phyloP scores from a whole-genome alignment of 257 asterid species.

The Sherardia arvensis region DNA sequence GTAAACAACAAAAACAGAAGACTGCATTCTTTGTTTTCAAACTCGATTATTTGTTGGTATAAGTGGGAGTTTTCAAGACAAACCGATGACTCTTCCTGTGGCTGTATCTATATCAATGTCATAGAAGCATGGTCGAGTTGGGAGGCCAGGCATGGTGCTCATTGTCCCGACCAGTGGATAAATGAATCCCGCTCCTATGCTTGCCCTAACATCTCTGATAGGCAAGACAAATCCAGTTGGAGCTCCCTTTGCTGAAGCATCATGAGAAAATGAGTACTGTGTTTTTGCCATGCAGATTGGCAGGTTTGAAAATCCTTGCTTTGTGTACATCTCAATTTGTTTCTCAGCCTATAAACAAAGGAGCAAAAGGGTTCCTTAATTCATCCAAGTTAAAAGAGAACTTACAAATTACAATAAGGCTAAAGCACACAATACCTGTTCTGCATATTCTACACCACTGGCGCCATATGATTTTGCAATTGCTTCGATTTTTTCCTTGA shows the following conservation, averaged over 20 bases:
- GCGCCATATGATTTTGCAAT: slow-evolving; percentile 74
- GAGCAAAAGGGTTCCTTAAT: background rate
- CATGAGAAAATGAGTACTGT: slow-evolving; percentile 86
- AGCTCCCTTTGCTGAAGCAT: slow-evolving; percentile 78
- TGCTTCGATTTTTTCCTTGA: slow-evolving; percentile 89
- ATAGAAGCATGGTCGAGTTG: slow-evolving; percentile 95
- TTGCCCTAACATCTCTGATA: slow-evolving; percentile 80
- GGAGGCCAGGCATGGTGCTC: slow-evolving; percentile 99
- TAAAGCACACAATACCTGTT: slow-evolving; percentile 46
- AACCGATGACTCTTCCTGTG: slow-evolving; percentile 82
- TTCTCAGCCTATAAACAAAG: slow-evolving; percentile 11
- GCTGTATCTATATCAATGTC: slow-evolving; percentile 80
- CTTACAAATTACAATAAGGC: background rate
- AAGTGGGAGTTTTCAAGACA: slow-evolving; percentile 42
- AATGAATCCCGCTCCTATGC: slow-evolving; percentile 96
- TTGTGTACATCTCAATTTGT: background rate
- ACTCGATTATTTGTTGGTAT: background rate
- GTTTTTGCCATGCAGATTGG: slow-evolving; percentile 99
- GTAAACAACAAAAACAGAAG: background rate
- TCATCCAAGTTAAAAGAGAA: background rate
- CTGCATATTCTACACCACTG: slow-evolving; percentile 84
- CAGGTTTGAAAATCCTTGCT: background rate
- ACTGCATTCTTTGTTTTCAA: background rate
- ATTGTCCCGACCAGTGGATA: slow-evolving; percentile 91
- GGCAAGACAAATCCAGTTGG: slow-evolving; percentile 82